phyloP scores from a whole-genome alignment of 257 asterid genomes.

The Nemophila menziesii region DNA sequence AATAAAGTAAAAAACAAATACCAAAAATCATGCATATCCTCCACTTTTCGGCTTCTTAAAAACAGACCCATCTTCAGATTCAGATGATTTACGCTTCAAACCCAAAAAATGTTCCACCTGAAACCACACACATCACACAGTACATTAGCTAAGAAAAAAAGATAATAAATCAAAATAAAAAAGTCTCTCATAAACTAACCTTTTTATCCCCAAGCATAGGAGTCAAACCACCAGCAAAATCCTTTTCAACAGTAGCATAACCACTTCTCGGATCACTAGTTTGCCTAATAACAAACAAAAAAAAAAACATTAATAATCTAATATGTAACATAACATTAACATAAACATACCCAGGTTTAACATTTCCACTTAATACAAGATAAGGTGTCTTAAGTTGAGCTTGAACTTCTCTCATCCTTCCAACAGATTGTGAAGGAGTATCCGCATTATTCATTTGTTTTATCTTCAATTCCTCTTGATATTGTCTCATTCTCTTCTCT shows the following conservation, averaged over 20 bases:
- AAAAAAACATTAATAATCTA: no score
- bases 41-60: conserved; percentile 60
- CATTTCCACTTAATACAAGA: conserved; percentile 77
- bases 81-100: conserved; percentile 68
- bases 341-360: conserved; percentile 83
- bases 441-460: conserved; percentile 91
- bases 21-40: conserved; percentile 2
- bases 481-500: conserved; percentile 87
- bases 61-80: conserved; percentile 29
- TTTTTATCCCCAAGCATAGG: conserved; percentile 96
- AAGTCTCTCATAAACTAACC: conserved; percentile 39
- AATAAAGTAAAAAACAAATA: no score
- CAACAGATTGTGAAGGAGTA: conserved; percentile 84
- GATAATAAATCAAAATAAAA: background rate
- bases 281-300: conserved; percentile 36
- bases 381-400: conserved; percentile 56
- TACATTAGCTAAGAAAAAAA: background rate
- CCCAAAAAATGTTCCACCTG: conserved; percentile 89
- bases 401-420: conserved; percentile 91
- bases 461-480: conserved; percentile 77
- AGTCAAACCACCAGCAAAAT: conserved; percentile 80
- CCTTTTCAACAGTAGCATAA: conserved; percentile 80
- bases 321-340: no score
- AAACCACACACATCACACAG: conserved; percentile 4
- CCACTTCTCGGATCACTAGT: conserved; percentile 83